phyloP scores from a whole-genome alignment of 192 early-diverging fungal species.

The Coemansia sp. region DNA sequence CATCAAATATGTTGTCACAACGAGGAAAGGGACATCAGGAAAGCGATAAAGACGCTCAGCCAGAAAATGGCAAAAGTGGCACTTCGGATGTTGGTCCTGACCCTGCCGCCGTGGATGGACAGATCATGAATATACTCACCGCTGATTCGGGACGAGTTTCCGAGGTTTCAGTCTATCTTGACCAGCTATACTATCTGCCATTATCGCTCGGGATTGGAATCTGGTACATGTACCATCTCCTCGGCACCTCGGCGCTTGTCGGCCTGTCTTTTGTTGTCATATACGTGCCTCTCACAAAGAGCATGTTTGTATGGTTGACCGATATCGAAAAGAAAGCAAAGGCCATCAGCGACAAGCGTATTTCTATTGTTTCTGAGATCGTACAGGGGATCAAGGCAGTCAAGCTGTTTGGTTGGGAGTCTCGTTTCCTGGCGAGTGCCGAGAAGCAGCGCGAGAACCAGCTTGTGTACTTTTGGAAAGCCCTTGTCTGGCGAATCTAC shows the following conservation, averaged over 20 bases:
- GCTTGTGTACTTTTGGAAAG: slow-evolving; percentile 54
- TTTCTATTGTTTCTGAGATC: slow-evolving; percentile 77
- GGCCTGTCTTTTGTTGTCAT: slow-evolving; percentile 67
- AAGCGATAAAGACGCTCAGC: slow-evolving; percentile 13
- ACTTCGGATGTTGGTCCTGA: slow-evolving; percentile 25
- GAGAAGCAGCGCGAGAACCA: slow-evolving; percentile 64
- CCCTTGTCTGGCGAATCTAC: slow-evolving; percentile 55
- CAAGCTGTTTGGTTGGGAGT: slow-evolving; percentile 88
- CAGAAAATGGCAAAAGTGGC: slow-evolving; percentile 21
- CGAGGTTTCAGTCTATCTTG: slow-evolving; percentile 57
- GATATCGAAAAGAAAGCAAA: slow-evolving; percentile 59
- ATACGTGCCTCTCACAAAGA: slow-evolving; percentile 57
- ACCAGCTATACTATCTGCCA: slow-evolving; percentile 62
- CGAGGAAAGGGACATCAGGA: slow-evolving; percentile 55
- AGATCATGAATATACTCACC: slow-evolving; percentile 71
- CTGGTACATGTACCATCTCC: slow-evolving; percentile 65
- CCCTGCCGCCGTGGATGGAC: slow-evolving; percentile 52
- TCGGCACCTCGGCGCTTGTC: slow-evolving; percentile 76
- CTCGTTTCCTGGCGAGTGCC: slow-evolving; percentile 67
- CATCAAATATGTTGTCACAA: slow-evolving; percentile 59
- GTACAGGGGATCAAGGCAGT: slow-evolving; percentile 87
- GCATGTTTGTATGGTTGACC: slow-evolving; percentile 52
- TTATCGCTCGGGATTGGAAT: slow-evolving; percentile 66
- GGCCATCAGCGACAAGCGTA: slow-evolving; percentile 66
- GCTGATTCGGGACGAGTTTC: slow-evolving; percentile 66